These are phyloP conservation scores for Yamadazyma conglobata DNA, from an alignment of 1,139 yeast genomes.

Conservation along the genomic window DNA sequence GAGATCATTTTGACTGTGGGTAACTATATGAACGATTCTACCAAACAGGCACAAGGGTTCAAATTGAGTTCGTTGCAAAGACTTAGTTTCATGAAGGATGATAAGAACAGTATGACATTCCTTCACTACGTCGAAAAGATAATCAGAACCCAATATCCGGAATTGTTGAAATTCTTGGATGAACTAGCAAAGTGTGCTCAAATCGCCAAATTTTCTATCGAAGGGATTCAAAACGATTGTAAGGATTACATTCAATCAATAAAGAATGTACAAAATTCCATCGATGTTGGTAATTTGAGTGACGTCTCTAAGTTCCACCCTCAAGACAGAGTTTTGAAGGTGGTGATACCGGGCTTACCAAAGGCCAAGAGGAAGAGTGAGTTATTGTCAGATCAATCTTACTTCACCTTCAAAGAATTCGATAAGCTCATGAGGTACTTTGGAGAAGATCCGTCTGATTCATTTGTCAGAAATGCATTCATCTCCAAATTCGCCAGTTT, in stretches of 20 bases:
- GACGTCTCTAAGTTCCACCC: constrained; percentile 77
- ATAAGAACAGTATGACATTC: constrained; percentile 73
- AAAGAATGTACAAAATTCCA: constrained; percentile 66
- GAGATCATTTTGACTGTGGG: constrained; percentile 80
- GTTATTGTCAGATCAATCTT: constrained; percentile 58
- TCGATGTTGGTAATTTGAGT: constrained; percentile 73
- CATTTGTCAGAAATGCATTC: constrained; percentile 64
- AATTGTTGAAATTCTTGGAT: constrained; percentile 52
- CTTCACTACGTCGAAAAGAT: constrained; percentile 77
- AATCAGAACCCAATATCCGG: constrained; percentile 65
- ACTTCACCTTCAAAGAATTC: constrained; percentile 62
- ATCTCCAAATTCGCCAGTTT: constrained; percentile 73
- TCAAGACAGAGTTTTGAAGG: constrained; percentile 57
- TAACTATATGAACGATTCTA: constrained; percentile 76
- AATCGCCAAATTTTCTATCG: constrained; percentile 66
- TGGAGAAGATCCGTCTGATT: constrained; percentile 74
- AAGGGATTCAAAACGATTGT: constrained; percentile 63
- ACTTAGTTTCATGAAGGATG: constrained; percentile 73
- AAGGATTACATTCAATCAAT: constrained; percentile 53
- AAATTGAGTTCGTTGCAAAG: constrained; percentile 72
- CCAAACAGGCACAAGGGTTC: constrained; percentile 80
- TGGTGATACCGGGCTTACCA: constrained; percentile 62
- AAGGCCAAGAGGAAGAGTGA: constrained; percentile 68
- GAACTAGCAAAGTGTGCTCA: constrained; percentile 58
- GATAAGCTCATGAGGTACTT: constrained; percentile 68